Percentiles rank a stretch among this genome's conserved stretches.
These are phyloP conservation scores for Aegilops sharonensis DNA, from an alignment of 176 grass and related monocot species.

Conservation along the genomic window DNA sequence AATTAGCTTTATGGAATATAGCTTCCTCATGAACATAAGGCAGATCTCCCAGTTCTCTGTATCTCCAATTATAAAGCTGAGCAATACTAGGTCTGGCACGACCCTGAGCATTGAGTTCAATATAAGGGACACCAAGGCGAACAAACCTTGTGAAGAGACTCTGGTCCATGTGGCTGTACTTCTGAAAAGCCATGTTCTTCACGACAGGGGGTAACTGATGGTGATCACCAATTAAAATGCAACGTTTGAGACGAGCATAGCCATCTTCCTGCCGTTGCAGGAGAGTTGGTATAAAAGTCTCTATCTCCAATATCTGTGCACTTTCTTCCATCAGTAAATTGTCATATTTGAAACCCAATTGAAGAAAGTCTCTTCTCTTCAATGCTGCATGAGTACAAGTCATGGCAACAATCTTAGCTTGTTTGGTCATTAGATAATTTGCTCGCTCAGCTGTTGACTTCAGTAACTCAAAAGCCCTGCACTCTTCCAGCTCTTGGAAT, in stretches of 20 bases:
- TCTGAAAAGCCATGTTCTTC: slow-evolving; percentile 99
- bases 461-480: slow-evolving; percentile 94
- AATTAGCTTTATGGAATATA: slow-evolving; percentile 92
- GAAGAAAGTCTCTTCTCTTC: slow-evolving; percentile 94
- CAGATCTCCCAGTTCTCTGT: slow-evolving; percentile 93
- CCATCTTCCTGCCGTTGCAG: slow-evolving; percentile 95
- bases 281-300: slow-evolving; percentile 97
- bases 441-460: slow-evolving; percentile 92
- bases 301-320: slow-evolving; percentile 96
- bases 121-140: slow-evolving; percentile 95
- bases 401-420: slow-evolving; percentile 99
- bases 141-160: slow-evolving; percentile 92
- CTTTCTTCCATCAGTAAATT: slow-evolving; percentile 99
- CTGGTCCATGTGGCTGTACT: slow-evolving; percentile 99
- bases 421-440: slow-evolving; percentile 99
- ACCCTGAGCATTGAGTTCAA: slow-evolving; percentile 97
- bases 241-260: slow-evolving; percentile 84
- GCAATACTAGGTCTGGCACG: slow-evolving; percentile 90
- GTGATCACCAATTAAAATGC: slow-evolving; percentile 97
- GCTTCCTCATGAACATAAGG: slow-evolving; percentile 70
- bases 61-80: slow-evolving; percentile 96
- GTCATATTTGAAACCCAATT: slow-evolving; percentile 93
- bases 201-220: slow-evolving; percentile 96
- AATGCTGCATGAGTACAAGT: slow-evolving; percentile 97
- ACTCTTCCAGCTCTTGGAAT: slow-evolving; percentile 98